phyloP scores from a whole-genome alignment of 106 monocot genomes.

The Dendrobium chrysotoxum region DNA sequence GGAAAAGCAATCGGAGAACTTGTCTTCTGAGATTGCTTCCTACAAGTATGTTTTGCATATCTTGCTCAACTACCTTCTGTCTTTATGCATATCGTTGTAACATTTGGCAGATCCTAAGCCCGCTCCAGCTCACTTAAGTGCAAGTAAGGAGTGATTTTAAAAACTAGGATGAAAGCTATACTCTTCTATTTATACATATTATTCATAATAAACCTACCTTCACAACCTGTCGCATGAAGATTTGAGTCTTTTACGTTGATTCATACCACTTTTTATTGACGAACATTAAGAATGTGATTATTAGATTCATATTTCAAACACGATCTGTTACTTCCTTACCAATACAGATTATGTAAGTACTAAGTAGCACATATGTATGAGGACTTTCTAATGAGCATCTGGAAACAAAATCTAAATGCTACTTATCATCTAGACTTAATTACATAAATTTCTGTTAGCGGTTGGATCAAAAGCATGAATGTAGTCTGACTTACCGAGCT shows the following conservation, averaged over 20 bases:
- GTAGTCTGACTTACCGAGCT: too few relatives aligned
- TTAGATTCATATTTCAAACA: background rate
- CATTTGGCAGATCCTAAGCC: background rate
- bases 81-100: background rate
- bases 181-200: background rate
- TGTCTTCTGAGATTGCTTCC: constrained; percentile 68
- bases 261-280: background rate
- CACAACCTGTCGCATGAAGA: background rate
- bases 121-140: background rate
- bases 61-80: background rate
- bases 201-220: background rate
- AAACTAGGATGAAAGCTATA: background rate
- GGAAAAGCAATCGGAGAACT: constrained; percentile 70
- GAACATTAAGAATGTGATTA: background rate
- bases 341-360: background rate
- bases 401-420: background rate
- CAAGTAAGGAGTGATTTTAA: background rate
- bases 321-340: background rate
- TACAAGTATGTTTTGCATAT: constrained; percentile 60
- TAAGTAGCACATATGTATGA: background rate
- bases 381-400: background rate
- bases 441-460: background rate
- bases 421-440: background rate
- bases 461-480: background rate
- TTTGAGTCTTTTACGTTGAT: background rate